Percentiles rank a stretch among this genome's conserved stretches.
Conservation (phyloP, 495 filamentous ascomycete genomes). For the Aspergillus affinis region DNA sequence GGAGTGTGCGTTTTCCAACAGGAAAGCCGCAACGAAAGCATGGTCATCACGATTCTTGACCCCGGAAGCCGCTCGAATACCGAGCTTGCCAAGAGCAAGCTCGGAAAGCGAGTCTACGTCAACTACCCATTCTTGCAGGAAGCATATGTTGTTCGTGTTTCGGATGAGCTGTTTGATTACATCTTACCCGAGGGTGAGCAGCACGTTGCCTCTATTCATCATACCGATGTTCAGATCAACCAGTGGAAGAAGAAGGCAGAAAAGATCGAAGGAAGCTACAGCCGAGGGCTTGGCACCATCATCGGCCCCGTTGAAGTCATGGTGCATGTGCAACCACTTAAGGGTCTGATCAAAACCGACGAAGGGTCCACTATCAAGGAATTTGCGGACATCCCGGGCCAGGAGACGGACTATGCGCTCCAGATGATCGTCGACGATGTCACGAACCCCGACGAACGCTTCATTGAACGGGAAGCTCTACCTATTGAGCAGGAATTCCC, state of each 20-base stretch:
- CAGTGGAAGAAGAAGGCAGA: conserved; percentile 81
- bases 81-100: conserved; percentile 69
- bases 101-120: conserved; percentile 84
- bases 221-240: conserved; percentile 74
- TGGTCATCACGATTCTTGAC: conserved; percentile 82
- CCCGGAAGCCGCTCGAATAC: conserved; percentile 68
- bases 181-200: conserved; percentile 60
- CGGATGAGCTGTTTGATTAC: conserved; percentile 94
- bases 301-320: conserved; percentile 86
- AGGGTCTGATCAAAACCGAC: conserved; percentile 86
- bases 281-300: conserved; percentile 83
- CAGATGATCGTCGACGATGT: conserved; percentile 91
- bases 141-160: conserved; percentile 82
- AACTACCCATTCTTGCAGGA: conserved; percentile 97
- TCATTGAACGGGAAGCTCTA: conserved; percentile 81
- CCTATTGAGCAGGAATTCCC: conserved; percentile 94
- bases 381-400: conserved; percentile 82
- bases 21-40: conserved; percentile 94
- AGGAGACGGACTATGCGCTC: conserved; percentile 88
- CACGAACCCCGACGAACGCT: conserved; percentile 85
- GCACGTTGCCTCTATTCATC: conserved; percentile 64
- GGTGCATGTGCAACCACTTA: conserved; percentile 88
- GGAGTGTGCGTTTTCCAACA: conserved; percentile 96
- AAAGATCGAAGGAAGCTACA: conserved; percentile 81
- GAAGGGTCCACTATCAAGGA: conserved; percentile 91